Percentiles rank a stretch among this genome's conserved stretches.
These are phyloP conservation scores for Cicer pinnatifidum DNA, from an alignment of 306 rosid genomes.

Conservation along the genomic window DNA sequence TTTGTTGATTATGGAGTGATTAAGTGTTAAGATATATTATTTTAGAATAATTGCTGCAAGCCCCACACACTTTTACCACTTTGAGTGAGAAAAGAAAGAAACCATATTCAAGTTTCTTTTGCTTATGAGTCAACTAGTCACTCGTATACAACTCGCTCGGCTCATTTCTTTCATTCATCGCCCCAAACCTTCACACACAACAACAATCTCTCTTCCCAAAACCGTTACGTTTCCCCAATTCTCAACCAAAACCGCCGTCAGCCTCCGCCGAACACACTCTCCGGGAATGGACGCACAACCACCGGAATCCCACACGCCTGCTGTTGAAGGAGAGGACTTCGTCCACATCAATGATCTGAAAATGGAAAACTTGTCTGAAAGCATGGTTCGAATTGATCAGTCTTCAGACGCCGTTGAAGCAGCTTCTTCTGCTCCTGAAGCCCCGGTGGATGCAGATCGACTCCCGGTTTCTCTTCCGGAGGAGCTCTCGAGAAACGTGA, in stretches of 20 bases:
- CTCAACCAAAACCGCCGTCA: constrained; percentile 40
- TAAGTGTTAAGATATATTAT: no score
- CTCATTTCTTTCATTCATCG: constrained; percentile 24
- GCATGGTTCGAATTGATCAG: constrained; percentile 72
- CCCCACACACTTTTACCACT: background rate
- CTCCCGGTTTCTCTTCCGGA: constrained; percentile 59
- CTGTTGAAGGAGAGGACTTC: constrained; percentile 62
- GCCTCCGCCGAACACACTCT: constrained; percentile 31
- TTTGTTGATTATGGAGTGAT: no score
- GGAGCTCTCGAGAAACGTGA: constrained; percentile 73
- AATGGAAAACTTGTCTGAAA: constrained; percentile 65
- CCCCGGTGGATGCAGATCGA: constrained; percentile 43
- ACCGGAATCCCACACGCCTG: constrained; percentile 46
- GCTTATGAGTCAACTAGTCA: constrained; percentile 26
- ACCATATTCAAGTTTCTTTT: constrained; percentile 17
- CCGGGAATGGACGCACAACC: constrained; percentile 63
- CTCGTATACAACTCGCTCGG: constrained; percentile 28
- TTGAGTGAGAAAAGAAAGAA: background rate
- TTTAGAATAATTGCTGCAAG: no score
- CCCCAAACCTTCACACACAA: background rate
- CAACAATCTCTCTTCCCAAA: background rate
- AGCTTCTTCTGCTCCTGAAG: constrained; percentile 31
- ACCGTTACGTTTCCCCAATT: constrained; percentile 25
- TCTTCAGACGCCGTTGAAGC: constrained; percentile 45
- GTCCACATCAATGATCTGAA: constrained; percentile 73